A percentile compares a stretch with the other conserved stretches of the same genome.
Conservation (phyloP, 495 filamentous ascomycete species). For the Neurospora sp. region DNA sequence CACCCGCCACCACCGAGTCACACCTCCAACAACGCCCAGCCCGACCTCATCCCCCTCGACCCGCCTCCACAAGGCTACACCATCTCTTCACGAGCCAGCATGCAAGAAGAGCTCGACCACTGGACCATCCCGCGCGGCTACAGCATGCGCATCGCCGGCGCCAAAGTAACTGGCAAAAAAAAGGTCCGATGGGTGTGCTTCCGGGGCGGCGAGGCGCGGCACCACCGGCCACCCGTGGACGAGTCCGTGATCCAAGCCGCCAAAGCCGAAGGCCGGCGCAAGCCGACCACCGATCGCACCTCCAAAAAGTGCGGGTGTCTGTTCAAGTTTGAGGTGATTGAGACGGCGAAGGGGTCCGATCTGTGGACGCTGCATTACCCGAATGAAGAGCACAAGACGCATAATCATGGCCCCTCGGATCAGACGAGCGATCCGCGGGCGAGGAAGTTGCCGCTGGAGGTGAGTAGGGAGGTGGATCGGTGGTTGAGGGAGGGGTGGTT, state of each 20-base stretch:
- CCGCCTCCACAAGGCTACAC: constrained; percentile 23
- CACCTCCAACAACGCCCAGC: constrained; percentile 3
- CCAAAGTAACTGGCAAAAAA: constrained; percentile 24
- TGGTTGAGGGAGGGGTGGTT: constrained; percentile 26
- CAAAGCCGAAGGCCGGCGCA: constrained; percentile 22
- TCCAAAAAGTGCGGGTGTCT: constrained; percentile 28
- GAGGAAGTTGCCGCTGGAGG: constrained; percentile 19
- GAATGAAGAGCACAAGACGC: constrained; percentile 26
- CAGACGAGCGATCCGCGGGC: constrained; percentile 23
- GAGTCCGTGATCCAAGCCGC: constrained; percentile 16
- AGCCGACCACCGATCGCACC: constrained; percentile 26
- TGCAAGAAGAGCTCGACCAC: constrained; percentile 27
- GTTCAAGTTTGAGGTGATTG: constrained; percentile 28
- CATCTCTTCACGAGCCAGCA: constrained; percentile 21
- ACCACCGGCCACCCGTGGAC: constrained; percentile 22
- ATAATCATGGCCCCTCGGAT: constrained; percentile 27
- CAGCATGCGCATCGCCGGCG: constrained; percentile 31
- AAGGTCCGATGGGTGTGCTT: constrained; percentile 31
- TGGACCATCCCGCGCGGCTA: constrained; percentile 28
- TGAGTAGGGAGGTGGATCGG: constrained; percentile 22
- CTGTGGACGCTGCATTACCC: constrained; percentile 27
- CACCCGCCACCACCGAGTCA: neutral
- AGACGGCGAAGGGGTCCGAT: constrained; percentile 22
- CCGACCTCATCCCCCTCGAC: constrained; percentile 20
- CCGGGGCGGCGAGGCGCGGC: constrained; percentile 26